Conservation (phyloP, 2,329 filamentous ascomycete genomes). For the Pseudocercospora pini-densiflorae region DNA sequence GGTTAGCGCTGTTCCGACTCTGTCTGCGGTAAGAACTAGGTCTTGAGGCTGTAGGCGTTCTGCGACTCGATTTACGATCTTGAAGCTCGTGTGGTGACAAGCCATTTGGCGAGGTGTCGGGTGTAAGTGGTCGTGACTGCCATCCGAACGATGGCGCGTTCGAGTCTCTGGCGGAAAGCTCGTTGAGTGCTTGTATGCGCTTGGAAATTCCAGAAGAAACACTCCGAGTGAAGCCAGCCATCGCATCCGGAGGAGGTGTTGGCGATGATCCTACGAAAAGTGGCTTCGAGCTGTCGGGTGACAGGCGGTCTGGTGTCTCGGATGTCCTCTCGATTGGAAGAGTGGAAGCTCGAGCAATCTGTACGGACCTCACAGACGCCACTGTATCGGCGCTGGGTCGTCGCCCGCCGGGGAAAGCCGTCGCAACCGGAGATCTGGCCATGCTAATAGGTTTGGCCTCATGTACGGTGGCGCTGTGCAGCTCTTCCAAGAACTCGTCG, state of each 20-base stretch:
- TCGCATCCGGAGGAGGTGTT: constrained; percentile 20
- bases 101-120: constrained; percentile 22
- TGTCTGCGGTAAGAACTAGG: constrained; percentile 27
- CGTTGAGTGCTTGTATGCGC: constrained; percentile 90
- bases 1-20: constrained; percentile 27
- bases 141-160: constrained; percentile 26
- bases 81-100: constrained; percentile 10
- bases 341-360: constrained; percentile 29
- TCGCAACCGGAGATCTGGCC: constrained; percentile 70
- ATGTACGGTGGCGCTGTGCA: constrained; percentile 79
- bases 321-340: constrained; percentile 12
- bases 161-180: constrained; percentile 53
- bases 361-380: constrained; percentile 30
- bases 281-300: constrained; percentile 3
- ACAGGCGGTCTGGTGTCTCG: constrained; percentile 3
- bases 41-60: constrained; percentile 25
- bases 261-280: constrained; percentile 11
- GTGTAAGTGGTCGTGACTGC: constrained; percentile 23
- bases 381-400: constrained; percentile 32
- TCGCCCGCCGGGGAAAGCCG: constrained; percentile 40
- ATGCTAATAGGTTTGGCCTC: constrained; percentile 81
- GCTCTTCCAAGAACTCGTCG: constrained; percentile 67
- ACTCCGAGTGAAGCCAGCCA: constrained; percentile 64
- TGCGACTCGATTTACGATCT: constrained; percentile 20
- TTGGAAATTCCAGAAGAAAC: constrained; percentile 91